Percentiles rank a stretch among this genome's conserved stretches.
These are phyloP conservation scores for Garcia nutans DNA, from an alignment of 345 rosid genomes.

Conservation along the genomic window DNA sequence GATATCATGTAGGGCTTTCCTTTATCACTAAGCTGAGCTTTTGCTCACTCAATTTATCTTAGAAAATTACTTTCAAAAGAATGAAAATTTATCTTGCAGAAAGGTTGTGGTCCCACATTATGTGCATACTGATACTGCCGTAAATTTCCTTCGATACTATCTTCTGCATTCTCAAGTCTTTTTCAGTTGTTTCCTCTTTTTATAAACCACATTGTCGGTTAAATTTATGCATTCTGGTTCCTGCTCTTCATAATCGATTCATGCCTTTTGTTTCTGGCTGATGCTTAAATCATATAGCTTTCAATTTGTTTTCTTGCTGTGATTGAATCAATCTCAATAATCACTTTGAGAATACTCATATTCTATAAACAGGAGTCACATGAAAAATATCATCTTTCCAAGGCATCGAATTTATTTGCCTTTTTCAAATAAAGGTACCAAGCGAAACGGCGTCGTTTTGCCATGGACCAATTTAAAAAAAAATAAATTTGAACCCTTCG, in stretches of 20 bases:
- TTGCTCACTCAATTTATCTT: not conserved
- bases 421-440: not conserved
- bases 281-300: not conserved
- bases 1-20: not conserved
- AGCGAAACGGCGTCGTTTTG: no score
- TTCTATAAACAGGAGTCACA: not conserved
- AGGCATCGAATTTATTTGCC: not conserved
- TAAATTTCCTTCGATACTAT: constrained; percentile 5
- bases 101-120: constrained; percentile 6
- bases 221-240: not conserved
- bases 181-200: constrained; percentile 5
- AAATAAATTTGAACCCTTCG: no score
- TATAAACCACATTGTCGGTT: not conserved
- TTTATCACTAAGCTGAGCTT: not conserved
- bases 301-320: not conserved
- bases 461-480: no score
- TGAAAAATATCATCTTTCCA: not conserved
- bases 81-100: not conserved
- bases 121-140: not conserved
- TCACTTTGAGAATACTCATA: not conserved
- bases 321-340: not conserved
- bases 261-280: not conserved
- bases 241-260: not conserved
- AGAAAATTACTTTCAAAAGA: no score
- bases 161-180: constrained; percentile 2